Evolutionary conservation across 495 filamentous ascomycete genomes (phyloP).

Genomic region (Geoglossum glabrum): DNA sequence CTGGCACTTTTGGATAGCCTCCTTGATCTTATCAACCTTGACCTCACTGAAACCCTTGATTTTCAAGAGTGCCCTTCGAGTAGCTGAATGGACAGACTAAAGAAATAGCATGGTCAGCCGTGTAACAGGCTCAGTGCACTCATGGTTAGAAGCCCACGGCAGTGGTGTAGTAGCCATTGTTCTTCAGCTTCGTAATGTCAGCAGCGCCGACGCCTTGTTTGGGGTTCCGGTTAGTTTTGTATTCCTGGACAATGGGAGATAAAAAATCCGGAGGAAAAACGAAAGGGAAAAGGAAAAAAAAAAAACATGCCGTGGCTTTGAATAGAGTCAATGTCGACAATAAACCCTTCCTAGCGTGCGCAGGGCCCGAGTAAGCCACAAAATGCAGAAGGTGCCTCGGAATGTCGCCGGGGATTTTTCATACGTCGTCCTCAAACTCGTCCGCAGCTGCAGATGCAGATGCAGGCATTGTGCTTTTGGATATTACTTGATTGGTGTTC

Average conservation of each 20-base stretch:
- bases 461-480: slow-evolving; percentile 22
- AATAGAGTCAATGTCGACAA: slow-evolving; percentile 56
- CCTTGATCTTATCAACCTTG: slow-evolving; percentile 69
- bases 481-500: too few species aligned
- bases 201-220: slow-evolving; percentile 42
- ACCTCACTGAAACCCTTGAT: slow-evolving; percentile 67
- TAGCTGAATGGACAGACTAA: slow-evolving; percentile 46
- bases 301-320: slow-evolving; percentile 41
- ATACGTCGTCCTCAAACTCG: slow-evolving; percentile 35
- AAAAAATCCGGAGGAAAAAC: too few species aligned
- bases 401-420: background rate
- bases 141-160: slow-evolving; percentile 25
- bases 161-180: slow-evolving; percentile 49
- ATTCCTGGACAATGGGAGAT: background rate
- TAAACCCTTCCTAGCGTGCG: slow-evolving; percentile 23
- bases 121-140: background rate
- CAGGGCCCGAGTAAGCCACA: background rate
- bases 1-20: slow-evolving; percentile 50
- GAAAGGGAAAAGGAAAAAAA: too few species aligned
- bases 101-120: background rate
- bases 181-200: slow-evolving; percentile 57
- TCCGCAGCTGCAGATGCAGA: slow-evolving; percentile 31
- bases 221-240: background rate
- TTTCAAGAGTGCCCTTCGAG: slow-evolving; percentile 43
- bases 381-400: background rate